These are phyloP conservation scores for Lentinula edodes DNA, from an alignment of 768 basidiomycete species.

Conservation along the genomic window DNA sequence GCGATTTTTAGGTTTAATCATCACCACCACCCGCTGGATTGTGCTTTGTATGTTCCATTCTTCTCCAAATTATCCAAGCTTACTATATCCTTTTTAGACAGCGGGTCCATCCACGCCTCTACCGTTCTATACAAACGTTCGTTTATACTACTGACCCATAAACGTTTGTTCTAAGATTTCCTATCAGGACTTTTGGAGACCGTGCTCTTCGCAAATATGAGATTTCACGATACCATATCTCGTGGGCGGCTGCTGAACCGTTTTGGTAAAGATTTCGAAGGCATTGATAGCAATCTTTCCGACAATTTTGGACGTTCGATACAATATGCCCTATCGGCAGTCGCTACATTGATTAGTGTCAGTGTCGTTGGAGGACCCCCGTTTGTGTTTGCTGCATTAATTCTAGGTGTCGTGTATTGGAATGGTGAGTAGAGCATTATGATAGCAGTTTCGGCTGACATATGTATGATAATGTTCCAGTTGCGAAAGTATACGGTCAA, in stretches of 20 bases:
- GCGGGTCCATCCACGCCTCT: conserved; percentile 80
- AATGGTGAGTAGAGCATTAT: conserved; percentile 41
- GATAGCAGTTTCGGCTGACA: neutral
- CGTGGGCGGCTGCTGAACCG: conserved; percentile 80
- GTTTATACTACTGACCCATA: neutral
- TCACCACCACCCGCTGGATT: conserved; percentile 62
- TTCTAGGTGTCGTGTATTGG: conserved; percentile 63
- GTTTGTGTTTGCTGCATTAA: conserved; percentile 56
- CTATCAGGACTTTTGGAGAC: conserved; percentile 58
- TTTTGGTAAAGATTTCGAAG: conserved; percentile 90
- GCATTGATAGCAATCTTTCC: conserved; percentile 74
- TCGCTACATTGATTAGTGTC: conserved; percentile 69
- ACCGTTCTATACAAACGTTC: conserved; percentile 67
- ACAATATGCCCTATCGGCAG: conserved; percentile 61
- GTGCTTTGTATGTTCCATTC: conserved; percentile 56
- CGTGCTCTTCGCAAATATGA: conserved; percentile 81
- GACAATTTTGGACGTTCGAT: conserved; percentile 83
- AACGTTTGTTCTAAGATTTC: neutral
- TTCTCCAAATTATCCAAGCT: neutral
- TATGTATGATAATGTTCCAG: neutral
- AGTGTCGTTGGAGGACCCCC: conserved; percentile 74
- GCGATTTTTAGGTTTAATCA: conserved; percentile 23
- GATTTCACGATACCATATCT: conserved; percentile 91
- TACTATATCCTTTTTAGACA: conserved; percentile 32
- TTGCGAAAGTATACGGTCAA: conserved; percentile 61